A percentile compares a stretch with the other conserved stretches of the same genome.
phyloP scores from a whole-genome alignment of 352 stramenopile species.

The Aphanomyces invadans region DNA sequence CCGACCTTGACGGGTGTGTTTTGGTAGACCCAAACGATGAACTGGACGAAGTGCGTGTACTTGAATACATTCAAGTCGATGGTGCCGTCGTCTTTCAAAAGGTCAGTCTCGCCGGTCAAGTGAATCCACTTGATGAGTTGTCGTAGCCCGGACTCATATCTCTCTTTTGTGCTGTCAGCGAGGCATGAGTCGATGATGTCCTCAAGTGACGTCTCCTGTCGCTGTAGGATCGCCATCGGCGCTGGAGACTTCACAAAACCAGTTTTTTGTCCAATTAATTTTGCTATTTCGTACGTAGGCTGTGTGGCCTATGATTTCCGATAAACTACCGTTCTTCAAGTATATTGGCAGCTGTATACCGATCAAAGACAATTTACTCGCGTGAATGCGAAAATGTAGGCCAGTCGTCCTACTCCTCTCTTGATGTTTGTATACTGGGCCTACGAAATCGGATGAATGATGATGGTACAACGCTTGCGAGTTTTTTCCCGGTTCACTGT shows the following conservation, averaged over 20 bases:
- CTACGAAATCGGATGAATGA: constrained; percentile 10
- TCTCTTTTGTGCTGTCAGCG: neutral
- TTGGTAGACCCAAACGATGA: neutral
- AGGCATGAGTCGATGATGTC: neutral
- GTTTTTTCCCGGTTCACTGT: no score
- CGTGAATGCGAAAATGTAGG: constrained; percentile 1
- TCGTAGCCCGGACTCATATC: neutral
- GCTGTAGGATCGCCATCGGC: neutral
- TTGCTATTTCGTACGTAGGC: neutral
- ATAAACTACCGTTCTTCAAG: neutral
- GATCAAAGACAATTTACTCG: neutral
- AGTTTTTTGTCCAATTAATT: neutral
- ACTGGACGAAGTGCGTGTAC: constrained; percentile 5
- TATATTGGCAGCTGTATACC: neutral
- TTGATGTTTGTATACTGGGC: neutral
- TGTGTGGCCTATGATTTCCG: neutral
- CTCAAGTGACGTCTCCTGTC: neutral
- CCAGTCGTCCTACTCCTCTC: neutral
- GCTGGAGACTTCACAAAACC: neutral
- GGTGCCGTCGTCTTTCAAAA: neutral
- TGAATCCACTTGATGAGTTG: neutral
- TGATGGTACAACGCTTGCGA: no score
- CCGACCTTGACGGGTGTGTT: neutral
- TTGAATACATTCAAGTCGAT: neutral
- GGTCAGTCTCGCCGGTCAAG: neutral